Evolutionary conservation across 2,329 filamentous ascomycete species (phyloP), one percentile per base, ranked within the genome.

Genomic region (Penicillium sp.): DNA sequence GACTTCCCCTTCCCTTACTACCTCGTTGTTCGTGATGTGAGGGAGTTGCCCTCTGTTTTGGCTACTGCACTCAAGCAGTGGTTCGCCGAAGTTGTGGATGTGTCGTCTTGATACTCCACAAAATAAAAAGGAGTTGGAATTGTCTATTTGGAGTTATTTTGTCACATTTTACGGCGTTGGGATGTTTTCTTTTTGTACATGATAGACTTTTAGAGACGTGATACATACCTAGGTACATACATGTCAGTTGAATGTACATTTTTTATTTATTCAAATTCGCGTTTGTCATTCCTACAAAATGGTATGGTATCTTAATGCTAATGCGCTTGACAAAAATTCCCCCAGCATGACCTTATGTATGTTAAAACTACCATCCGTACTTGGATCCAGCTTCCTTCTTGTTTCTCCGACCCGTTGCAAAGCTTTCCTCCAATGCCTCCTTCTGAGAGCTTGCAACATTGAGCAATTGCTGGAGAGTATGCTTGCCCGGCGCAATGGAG

Each of bases 1-100:
- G 89, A 87, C 8, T 99, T 99, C 75, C 94, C 95, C 0, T 99
- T 99, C 78, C 87, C 89, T 73, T 99, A 97, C 78, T 99, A 97
- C 73, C 78, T 99, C 55, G 91, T 99, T 65, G 94, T 99, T 57
- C 87, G 93, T 64, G 87, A 97, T 77, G 87, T 99, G 47, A 87
- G 89, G 68, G 94, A 99, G 75, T 80, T 99, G 69, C 94, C 95
- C 5, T 87, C 86, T 34, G 92, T 97, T 43, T 75, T 99, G 75
- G 90, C 92, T 15, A 90, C 90, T 29, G 83, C 96, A 65, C 77
- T 99, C 78, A 88, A 93, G 76, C 95, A 95, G 64, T 99, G 95
- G 95, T 97, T 99, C 81, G 87, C 90, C 5, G 85, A 87, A 70
- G 84, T 87, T 65, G 84, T 84, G 29, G 75, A 77, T 65, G 69